A percentile compares a stretch with the other conserved stretches of the same genome.
These are phyloP conservation scores for Osmanthus fragrans DNA, from an alignment of 257 asterid species.

Conservation along the genomic window DNA sequence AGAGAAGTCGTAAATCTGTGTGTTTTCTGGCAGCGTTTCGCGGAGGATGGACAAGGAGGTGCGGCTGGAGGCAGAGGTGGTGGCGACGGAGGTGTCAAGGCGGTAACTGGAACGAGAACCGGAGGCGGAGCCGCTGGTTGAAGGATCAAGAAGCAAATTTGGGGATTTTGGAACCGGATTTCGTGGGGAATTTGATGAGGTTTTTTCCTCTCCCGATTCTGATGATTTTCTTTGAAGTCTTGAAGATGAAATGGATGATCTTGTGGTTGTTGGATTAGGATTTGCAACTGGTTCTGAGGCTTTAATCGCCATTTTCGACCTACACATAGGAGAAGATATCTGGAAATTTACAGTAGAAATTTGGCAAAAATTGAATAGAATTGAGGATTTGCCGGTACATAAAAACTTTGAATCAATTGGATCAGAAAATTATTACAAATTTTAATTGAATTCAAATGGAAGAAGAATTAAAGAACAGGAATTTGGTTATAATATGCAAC, in stretches of 20 bases:
- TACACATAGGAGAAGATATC: conserved; percentile 39
- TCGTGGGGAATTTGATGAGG: background rate
- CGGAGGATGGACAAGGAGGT: conserved; percentile 60
- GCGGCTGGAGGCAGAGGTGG: conserved; percentile 56
- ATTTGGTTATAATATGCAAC: background rate
- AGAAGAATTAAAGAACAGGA: background rate
- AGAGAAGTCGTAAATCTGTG: conserved; percentile 67
- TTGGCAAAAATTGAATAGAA: background rate
- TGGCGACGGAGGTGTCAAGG: conserved; percentile 55
- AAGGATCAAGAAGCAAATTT: background rate
- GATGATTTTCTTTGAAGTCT: conserved; percentile 21
- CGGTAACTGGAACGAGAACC: conserved; percentile 36
- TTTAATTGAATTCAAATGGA: too few species aligned
- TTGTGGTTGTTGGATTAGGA: conserved; percentile 18
- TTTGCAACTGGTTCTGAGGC: conserved; percentile 34
- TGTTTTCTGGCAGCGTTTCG: conserved; percentile 54
- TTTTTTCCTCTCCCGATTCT: conserved; percentile 10
- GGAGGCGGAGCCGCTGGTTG: conserved; percentile 22
- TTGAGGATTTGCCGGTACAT: conserved; percentile 20
- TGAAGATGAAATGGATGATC: conserved; percentile 2
- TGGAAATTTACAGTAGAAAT: background rate
- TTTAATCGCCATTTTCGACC: conserved; percentile 44
- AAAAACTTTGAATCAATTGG: background rate
- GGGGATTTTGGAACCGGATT: conserved; percentile 26
- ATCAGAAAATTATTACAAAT: too few species aligned